Evolutionary conservation across 2,329 filamentous ascomycete genomes (phyloP).

Genomic region (Leptographium flavum): DNA sequence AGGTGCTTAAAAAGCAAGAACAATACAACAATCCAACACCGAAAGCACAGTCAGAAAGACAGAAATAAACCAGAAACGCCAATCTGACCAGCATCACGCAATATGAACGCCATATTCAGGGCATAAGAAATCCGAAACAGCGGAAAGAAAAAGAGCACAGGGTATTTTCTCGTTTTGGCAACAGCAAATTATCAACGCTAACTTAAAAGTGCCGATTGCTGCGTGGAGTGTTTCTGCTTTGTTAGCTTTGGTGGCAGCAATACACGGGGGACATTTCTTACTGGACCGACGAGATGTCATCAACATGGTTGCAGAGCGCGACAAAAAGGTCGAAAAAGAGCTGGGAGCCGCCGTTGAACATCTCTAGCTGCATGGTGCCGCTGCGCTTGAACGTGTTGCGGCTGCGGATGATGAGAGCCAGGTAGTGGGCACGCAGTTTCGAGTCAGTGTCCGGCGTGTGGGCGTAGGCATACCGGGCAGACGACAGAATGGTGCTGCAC

Average conservation of each 20-base stretch:
- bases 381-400: constrained; percentile 83
- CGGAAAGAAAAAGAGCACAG: not conserved
- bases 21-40: not conserved
- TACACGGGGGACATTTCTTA: constrained; percentile 21
- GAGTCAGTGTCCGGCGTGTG: constrained; percentile 83
- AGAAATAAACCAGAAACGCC: not conserved
- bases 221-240: constrained; percentile 22
- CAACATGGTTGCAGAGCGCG: constrained; percentile 82
- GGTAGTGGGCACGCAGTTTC: constrained; percentile 80
- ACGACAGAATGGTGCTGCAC: constrained; percentile 71
- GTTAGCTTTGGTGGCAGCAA: not conserved
- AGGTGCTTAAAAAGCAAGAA: not conserved
- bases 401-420: constrained; percentile 81
- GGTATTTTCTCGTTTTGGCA: no score
- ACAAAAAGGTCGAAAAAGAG: constrained; percentile 92
- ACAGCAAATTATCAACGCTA: not conserved
- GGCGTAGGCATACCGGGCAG: constrained; percentile 78
- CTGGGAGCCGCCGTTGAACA: constrained; percentile 69
- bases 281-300: constrained; percentile 46
- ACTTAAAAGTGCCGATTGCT: constrained; percentile 29
- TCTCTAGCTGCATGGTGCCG: constrained; percentile 90
- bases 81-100: no score
- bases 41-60: not conserved
- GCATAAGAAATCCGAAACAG: not conserved
- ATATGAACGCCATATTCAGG: not conserved